Evolutionary conservation across 345 rosid genomes (phyloP).

Genomic region (Psidium guajava): DNA sequence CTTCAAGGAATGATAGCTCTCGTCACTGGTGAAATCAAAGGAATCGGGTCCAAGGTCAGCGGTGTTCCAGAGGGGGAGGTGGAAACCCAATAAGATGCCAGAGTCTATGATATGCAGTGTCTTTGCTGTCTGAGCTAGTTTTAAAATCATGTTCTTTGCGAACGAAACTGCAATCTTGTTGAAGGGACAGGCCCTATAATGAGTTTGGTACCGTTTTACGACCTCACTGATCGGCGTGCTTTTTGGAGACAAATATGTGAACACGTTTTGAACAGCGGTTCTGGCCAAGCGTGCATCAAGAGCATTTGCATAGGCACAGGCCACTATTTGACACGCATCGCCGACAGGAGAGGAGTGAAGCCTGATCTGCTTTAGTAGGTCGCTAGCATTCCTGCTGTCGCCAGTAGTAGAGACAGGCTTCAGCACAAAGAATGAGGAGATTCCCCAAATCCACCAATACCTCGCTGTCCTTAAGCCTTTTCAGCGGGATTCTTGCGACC

Average conservation of each 20-base stretch:
- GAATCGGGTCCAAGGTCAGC: too few relatives aligned
- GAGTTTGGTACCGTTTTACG: slow-evolving; percentile 22
- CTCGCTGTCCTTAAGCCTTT: slow-evolving; percentile 11
- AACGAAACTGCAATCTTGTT: slow-evolving; percentile 16
- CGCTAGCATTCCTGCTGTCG: slow-evolving; percentile 18
- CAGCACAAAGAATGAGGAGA: slow-evolving; percentile 35
- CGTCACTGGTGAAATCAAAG: too few relatives aligned
- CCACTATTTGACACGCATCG: slow-evolving; percentile 35
- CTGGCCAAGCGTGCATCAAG: slow-evolving; percentile 25
- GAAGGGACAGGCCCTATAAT: slow-evolving; percentile 23
- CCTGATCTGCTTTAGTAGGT: slow-evolving; percentile 29
- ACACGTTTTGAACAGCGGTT: not conserved
- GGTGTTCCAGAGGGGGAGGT: too few relatives aligned
- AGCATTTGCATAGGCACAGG: slow-evolving; percentile 32
- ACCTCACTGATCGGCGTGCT: slow-evolving; percentile 17
- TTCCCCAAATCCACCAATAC: slow-evolving; percentile 29
- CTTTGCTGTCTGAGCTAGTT: slow-evolving; percentile 17
- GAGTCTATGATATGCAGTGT: slow-evolving; percentile 37
- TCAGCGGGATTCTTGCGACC: slow-evolving; percentile 11
- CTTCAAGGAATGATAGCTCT: too few relatives aligned
- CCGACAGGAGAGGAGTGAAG: slow-evolving; percentile 26
- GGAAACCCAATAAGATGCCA: slow-evolving; percentile 42
- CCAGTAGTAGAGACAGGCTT: slow-evolving; percentile 24
- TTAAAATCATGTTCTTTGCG: slow-evolving; percentile 21
- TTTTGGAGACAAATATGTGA: slow-evolving; percentile 1